Evolutionary conservation across 1,284 basidiomycete species (phyloP).

Genomic region (Phellinidium pouzarii): DNA sequence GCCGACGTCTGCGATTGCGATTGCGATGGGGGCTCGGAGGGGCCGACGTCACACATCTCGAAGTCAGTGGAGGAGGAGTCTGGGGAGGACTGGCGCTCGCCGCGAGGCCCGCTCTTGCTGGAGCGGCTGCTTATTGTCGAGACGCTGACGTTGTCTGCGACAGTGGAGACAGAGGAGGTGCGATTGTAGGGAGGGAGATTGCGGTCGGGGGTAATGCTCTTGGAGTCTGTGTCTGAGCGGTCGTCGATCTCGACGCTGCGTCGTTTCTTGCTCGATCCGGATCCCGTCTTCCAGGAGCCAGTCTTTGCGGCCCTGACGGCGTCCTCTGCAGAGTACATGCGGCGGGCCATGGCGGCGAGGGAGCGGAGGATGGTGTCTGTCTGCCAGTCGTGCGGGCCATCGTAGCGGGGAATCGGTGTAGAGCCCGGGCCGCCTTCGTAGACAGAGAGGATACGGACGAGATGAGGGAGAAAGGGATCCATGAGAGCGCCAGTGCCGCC

Average conservation of each 20-base stretch:
- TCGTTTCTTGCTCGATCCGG: slow-evolving; percentile 44
- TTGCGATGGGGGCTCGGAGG: background rate
- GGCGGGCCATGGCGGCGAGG: slow-evolving; percentile 44
- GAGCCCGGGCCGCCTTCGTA: slow-evolving; percentile 42
- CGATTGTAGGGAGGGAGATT: slow-evolving; percentile 1
- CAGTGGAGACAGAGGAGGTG: slow-evolving; percentile 7
- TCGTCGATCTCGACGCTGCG: slow-evolving; percentile 37
- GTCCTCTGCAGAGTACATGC: slow-evolving; percentile 59
- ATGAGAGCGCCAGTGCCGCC: background rate
- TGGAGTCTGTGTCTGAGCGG: slow-evolving; percentile 21
- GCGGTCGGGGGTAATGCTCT: slow-evolving; percentile 3
- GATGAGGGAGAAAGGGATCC: slow-evolving; percentile 40
- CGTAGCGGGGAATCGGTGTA: slow-evolving; percentile 52
- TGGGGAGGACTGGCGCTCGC: slow-evolving; percentile 12
- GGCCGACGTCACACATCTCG: slow-evolving; percentile 16
- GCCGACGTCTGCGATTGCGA: slow-evolving; percentile 5
- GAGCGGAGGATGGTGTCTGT: slow-evolving; percentile 56
- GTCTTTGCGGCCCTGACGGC: slow-evolving; percentile 34
- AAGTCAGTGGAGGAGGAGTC: slow-evolving; percentile 16
- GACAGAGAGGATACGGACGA: slow-evolving; percentile 44
- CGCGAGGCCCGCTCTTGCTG: background rate
- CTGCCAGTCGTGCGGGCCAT: slow-evolving; percentile 59
- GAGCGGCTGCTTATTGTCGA: slow-evolving; percentile 11
- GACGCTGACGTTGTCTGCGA: slow-evolving; percentile 9
- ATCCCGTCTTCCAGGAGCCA: slow-evolving; percentile 31